These are phyloP conservation scores for Lactarius hengduanensis DNA, from an alignment of 768 basidiomycete species.

Conservation along the genomic window DNA sequence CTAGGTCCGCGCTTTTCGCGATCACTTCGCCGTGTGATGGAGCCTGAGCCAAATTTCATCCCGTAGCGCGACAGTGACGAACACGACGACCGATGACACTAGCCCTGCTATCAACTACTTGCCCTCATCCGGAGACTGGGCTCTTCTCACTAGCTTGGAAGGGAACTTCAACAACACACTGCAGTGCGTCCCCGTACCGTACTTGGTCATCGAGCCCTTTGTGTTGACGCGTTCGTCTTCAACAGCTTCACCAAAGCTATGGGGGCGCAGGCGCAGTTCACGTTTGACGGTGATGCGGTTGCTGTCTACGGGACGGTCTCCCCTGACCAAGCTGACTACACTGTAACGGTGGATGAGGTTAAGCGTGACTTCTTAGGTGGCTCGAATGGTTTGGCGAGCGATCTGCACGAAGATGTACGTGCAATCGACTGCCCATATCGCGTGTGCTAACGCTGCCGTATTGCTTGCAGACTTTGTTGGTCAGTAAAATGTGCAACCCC, in stretches of 20 bases:
- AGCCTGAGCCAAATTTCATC: not conserved
- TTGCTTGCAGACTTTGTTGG: slow-evolving; percentile 32
- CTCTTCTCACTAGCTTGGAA: slow-evolving; percentile 31
- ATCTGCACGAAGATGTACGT: slow-evolving; percentile 38
- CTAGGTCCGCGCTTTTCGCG: slow-evolving; percentile 37
- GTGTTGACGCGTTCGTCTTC: slow-evolving; percentile 3
- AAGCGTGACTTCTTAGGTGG: slow-evolving; percentile 39
- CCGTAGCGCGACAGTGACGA: slow-evolving; percentile 29
- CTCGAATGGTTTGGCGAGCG: slow-evolving; percentile 36
- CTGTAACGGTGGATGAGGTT: slow-evolving; percentile 46
- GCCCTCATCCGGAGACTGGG: slow-evolving; percentile 42
- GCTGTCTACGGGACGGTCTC: slow-evolving; percentile 54
- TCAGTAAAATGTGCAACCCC: slow-evolving; percentile 20
- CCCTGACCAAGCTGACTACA: slow-evolving; percentile 49
- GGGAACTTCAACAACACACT: slow-evolving; percentile 41
- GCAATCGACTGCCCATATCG: not conserved
- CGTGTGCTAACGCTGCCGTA: not conserved
- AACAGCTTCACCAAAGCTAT: slow-evolving; percentile 42
- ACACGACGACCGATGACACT: slow-evolving; percentile 44
- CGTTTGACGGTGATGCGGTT: slow-evolving; percentile 52
- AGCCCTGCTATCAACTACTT: slow-evolving; percentile 41
- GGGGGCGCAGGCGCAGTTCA: slow-evolving; percentile 44
- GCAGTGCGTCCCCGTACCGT: slow-evolving; percentile 40
- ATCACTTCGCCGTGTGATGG: not conserved
- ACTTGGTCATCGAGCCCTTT: not conserved